A percentile compares a stretch with the other conserved stretches of the same genome.
phyloP scores from a whole-genome alignment of 2,329 filamentous ascomycete genomes.

The Magnaporthiopsis incrustans region DNA sequence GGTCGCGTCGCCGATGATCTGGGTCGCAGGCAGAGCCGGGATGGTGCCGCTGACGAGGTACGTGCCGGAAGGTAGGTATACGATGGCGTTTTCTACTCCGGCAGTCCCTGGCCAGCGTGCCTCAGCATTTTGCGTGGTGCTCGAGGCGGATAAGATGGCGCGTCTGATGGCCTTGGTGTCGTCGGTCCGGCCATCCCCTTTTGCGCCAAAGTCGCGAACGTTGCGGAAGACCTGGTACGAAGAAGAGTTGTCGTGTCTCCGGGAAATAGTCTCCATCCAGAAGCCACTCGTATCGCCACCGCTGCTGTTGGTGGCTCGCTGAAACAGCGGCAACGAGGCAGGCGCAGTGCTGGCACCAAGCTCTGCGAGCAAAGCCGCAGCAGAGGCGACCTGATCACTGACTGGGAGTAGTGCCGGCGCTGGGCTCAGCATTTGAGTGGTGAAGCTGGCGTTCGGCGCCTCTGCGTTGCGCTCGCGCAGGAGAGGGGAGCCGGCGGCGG shows the following conservation, averaged over 20 bases:
- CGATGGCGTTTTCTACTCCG: slow-evolving; percentile 8
- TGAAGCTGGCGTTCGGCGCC: background rate
- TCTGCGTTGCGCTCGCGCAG: background rate
- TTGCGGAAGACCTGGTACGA: slow-evolving; percentile 6
- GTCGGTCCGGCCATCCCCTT: slow-evolving; percentile 11
- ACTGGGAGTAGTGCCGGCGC: background rate
- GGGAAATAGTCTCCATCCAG: slow-evolving; percentile 6
- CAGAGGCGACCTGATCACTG: background rate
- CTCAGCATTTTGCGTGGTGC: background rate
- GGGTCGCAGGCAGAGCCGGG: slow-evolving; percentile 6
- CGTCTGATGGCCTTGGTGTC: slow-evolving; percentile 9
- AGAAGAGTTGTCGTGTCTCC: background rate
- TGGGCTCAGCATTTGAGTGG: background rate
- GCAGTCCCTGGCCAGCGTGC: background rate
- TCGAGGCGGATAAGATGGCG: slow-evolving; percentile 1
- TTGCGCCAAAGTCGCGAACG: slow-evolving; percentile 9
- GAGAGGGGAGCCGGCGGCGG: background rate
- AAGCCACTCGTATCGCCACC: background rate
- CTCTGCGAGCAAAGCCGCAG: slow-evolving; percentile 6
- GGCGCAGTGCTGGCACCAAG: background rate
- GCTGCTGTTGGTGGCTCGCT: background rate
- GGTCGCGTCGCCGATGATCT: slow-evolving; percentile 10
- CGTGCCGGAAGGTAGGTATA: slow-evolving; percentile 8
- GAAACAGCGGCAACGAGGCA: background rate
- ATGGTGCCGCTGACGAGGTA: slow-evolving; percentile 10